These are phyloP conservation scores for Ceratocystiopsis brevicomis DNA, from an alignment of 2,329 filamentous ascomycete species.

Conservation along the genomic window DNA sequence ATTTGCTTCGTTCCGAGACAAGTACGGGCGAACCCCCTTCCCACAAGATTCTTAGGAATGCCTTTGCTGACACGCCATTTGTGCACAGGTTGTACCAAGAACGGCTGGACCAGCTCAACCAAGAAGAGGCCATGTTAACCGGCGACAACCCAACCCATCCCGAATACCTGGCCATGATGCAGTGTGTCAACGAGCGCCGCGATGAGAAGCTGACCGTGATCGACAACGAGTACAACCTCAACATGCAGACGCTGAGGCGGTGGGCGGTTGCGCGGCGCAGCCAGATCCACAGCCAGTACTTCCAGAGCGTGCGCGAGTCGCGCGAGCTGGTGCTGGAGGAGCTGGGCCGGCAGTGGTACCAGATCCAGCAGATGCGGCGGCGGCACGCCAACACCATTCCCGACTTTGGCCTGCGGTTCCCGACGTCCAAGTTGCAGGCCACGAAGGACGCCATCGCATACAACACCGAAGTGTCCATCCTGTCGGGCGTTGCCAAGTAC, in stretches of 20 bases:
- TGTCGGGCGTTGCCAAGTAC: constrained; percentile 84
- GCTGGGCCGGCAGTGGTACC: constrained; percentile 78
- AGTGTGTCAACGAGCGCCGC: constrained; percentile 65
- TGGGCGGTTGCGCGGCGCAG: constrained; percentile 65
- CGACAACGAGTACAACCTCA: constrained; percentile 53
- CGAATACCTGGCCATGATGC: constrained; percentile 78
- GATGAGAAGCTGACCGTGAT: constrained; percentile 65
- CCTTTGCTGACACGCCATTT: neutral
- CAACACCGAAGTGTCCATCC: constrained; percentile 81
- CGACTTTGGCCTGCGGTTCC: constrained; percentile 68
- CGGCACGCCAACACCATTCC: constrained; percentile 55
- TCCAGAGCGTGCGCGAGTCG: constrained; percentile 66
- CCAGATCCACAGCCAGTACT: constrained; percentile 78
- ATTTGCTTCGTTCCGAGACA: constrained; percentile 70
- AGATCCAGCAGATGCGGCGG: constrained; percentile 67
- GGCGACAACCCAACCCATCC: constrained; percentile 57
- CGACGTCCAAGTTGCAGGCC: constrained; percentile 56
- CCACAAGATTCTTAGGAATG: neutral
- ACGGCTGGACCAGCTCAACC: constrained; percentile 61
- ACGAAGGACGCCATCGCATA: constrained; percentile 76
- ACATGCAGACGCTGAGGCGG: constrained; percentile 51
- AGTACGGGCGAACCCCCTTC: constrained; percentile 24
- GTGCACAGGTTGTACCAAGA: constrained; percentile 62
- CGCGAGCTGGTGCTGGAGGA: constrained; percentile 63
- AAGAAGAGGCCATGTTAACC: constrained; percentile 42